Conservation (phyloP, 2,329 filamentous ascomycete species). For the Ophioceras dolichostomum region DNA sequence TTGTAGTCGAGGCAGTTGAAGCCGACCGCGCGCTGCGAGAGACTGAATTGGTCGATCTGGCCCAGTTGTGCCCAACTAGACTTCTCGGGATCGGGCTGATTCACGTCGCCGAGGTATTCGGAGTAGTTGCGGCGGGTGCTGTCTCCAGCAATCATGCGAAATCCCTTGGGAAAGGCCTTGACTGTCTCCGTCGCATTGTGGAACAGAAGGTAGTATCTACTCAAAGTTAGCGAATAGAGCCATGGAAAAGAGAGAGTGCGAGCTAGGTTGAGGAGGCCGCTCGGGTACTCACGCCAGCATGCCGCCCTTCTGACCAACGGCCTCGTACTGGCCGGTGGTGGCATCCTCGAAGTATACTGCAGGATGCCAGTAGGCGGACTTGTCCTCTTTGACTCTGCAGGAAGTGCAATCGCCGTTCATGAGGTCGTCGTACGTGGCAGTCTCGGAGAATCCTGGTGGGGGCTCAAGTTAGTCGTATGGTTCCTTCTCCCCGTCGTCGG, state of each 20-base stretch:
- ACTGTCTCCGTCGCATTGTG: slow-evolving; percentile 37
- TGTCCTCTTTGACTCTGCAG: slow-evolving; percentile 67
- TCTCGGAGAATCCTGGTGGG: slow-evolving; percentile 56
- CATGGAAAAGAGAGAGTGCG: background rate
- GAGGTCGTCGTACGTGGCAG: slow-evolving; percentile 45
- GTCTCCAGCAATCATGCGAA: slow-evolving; percentile 74
- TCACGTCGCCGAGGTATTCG: slow-evolving; percentile 50
- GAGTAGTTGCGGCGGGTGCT: slow-evolving; percentile 56
- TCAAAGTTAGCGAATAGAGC: background rate
- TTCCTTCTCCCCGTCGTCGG: too few species aligned
- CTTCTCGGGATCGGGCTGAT: slow-evolving; percentile 50
- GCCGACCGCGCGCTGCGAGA: slow-evolving; percentile 72
- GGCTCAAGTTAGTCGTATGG: too few species aligned
- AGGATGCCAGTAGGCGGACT: slow-evolving; percentile 82
- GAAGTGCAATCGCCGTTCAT: slow-evolving; percentile 59
- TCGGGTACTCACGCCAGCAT: slow-evolving; percentile 65
- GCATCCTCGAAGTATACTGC: slow-evolving; percentile 62
- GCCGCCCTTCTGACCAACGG: slow-evolving; percentile 65
- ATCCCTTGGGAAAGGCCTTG: slow-evolving; percentile 61
- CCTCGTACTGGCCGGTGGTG: slow-evolving; percentile 49
- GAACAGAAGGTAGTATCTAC: slow-evolving; percentile 75
- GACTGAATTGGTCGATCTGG: slow-evolving; percentile 51
- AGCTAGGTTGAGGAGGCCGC: background rate
- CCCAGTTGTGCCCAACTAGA: slow-evolving; percentile 55
- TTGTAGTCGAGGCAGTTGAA: slow-evolving; percentile 92